Conservation (phyloP, 164 flowering plant genomes). For the Nymphaea thermarum region DNA sequence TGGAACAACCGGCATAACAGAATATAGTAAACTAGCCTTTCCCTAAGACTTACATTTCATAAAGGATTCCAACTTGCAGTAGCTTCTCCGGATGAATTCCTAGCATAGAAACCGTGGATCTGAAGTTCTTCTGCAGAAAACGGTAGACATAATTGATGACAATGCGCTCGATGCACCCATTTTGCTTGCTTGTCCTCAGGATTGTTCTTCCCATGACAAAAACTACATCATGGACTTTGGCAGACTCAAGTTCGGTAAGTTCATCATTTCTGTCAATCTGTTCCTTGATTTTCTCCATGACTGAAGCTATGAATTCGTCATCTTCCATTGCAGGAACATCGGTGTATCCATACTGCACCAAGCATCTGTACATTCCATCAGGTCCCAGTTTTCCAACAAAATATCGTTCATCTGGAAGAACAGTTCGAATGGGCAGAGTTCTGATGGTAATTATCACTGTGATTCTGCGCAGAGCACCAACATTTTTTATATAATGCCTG, state of each 20-base stretch:
- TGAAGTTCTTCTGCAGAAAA: constrained; percentile 17
- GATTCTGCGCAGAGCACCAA: constrained; percentile 4
- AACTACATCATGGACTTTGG: constrained; percentile 6
- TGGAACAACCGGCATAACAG: no score
- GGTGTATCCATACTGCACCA: constrained; percentile 19
- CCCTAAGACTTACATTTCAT: constrained; percentile 9
- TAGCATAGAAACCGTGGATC: constrained; percentile 13
- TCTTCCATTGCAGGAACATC: constrained; percentile 11
- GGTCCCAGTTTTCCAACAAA: constrained; percentile 8
- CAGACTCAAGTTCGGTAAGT: constrained; percentile 4
- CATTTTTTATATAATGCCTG: constrained; percentile 12
- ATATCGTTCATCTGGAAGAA: constrained; percentile 12
- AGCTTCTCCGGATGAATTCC: constrained; percentile 10
- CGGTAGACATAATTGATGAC: constrained; percentile 10
- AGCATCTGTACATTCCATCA: constrained; percentile 14
- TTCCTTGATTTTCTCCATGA: constrained; percentile 8
- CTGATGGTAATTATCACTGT: constrained; percentile 8
- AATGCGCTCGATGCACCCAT: constrained; percentile 5
- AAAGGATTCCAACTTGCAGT: constrained; percentile 20
- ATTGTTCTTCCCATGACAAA: constrained; percentile 18
- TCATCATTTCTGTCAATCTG: constrained; percentile 1
- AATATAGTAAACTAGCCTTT: no score
- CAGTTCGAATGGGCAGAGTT: constrained; percentile 9
- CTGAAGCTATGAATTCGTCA: constrained; percentile 6
- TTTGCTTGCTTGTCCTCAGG: constrained; percentile 9